A percentile compares a stretch with the other conserved stretches of the same genome.
phyloP scores from a whole-genome alignment of 176 grass and related monocot genomes.

The Hordeum marinum region DNA sequence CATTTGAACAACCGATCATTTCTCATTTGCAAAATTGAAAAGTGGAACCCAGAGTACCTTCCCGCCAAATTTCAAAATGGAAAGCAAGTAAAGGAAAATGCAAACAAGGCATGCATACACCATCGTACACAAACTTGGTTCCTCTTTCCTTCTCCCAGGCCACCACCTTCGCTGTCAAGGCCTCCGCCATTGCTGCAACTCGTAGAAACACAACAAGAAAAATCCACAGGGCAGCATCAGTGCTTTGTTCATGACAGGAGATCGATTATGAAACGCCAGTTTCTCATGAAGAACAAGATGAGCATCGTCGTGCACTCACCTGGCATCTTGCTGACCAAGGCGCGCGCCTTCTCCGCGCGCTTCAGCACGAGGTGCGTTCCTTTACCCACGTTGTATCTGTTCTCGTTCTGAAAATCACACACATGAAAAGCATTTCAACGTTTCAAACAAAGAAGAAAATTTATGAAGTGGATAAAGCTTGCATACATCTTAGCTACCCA shows the following conservation, averaged over 20 bases:
- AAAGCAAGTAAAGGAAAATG: background rate
- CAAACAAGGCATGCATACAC: constrained; percentile 46
- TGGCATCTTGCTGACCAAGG: constrained; percentile 72
- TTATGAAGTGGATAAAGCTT: background rate
- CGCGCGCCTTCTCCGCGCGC: constrained; percentile 70
- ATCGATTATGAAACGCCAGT: background rate
- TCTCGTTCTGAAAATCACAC: constrained; percentile 47
- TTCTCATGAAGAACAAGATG: background rate
- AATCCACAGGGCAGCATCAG: background rate
- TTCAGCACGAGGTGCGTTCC: constrained; percentile 61
- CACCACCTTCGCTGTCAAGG: constrained; percentile 42
- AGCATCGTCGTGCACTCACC: background rate
- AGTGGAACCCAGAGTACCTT: background rate
- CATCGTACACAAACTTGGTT: constrained; percentile 57
- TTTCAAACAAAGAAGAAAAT: background rate
- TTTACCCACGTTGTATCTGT: constrained; percentile 70
- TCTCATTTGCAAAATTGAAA: background rate
- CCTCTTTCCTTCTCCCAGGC: constrained; percentile 71
- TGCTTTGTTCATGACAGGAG: background rate
- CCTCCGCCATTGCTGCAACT: constrained; percentile 60
- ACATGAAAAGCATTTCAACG: background rate
- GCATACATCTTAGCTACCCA: background rate
- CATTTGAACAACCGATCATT: background rate
- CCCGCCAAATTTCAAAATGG: background rate
- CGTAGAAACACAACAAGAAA: background rate